A percentile compares a stretch with the other conserved stretches of the same genome.
Conservation (phyloP, 2,329 filamentous ascomycete genomes). For the Cytospora piceae region DNA sequence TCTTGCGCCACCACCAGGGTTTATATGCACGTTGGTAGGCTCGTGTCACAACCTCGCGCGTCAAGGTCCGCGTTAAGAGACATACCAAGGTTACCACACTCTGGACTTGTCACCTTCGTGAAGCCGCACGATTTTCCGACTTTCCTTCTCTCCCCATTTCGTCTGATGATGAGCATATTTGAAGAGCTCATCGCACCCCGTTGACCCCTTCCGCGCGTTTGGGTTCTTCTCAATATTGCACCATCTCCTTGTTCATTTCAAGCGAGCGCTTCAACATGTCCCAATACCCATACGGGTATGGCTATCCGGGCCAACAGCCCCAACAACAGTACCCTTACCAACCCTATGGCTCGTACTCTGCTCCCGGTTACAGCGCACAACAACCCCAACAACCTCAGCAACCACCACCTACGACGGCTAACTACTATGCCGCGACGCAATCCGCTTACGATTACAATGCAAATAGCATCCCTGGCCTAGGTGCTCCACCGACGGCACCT, state of each 20-base stretch:
- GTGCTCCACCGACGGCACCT: slow-evolving; percentile 33
- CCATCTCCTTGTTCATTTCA: slow-evolving; percentile 27
- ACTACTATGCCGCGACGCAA: slow-evolving; percentile 39
- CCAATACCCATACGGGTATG: slow-evolving; percentile 44
- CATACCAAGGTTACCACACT: neutral
- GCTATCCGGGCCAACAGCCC: slow-evolving; percentile 38
- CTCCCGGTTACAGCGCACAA: slow-evolving; percentile 29
- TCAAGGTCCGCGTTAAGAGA: slow-evolving; percentile 11
- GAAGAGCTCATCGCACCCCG: slow-evolving; percentile 10
- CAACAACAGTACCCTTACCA: slow-evolving; percentile 35
- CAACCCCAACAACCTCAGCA: slow-evolving; percentile 27
- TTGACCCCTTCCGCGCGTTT: slow-evolving; percentile 18
- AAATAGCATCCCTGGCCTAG: slow-evolving; percentile 45
- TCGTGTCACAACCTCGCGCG: slow-evolving; percentile 18
- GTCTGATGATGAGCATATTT: slow-evolving; percentile 23
- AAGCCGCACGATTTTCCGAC: slow-evolving; percentile 6
- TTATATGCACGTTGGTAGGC: slow-evolving; percentile 20
- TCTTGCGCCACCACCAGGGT: slow-evolving; percentile 15
- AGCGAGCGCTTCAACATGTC: slow-evolving; percentile 40
- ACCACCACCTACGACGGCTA: slow-evolving; percentile 25
- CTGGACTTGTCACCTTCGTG: neutral
- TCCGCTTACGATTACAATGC: slow-evolving; percentile 45
- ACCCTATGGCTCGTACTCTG: slow-evolving; percentile 28
- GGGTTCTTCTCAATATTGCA: slow-evolving; percentile 23
- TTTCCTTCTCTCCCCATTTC: neutral